These are phyloP conservation scores for Ophioceras dolichostomum DNA, from an alignment of 2,329 filamentous ascomycete species.

Conservation along the genomic window DNA sequence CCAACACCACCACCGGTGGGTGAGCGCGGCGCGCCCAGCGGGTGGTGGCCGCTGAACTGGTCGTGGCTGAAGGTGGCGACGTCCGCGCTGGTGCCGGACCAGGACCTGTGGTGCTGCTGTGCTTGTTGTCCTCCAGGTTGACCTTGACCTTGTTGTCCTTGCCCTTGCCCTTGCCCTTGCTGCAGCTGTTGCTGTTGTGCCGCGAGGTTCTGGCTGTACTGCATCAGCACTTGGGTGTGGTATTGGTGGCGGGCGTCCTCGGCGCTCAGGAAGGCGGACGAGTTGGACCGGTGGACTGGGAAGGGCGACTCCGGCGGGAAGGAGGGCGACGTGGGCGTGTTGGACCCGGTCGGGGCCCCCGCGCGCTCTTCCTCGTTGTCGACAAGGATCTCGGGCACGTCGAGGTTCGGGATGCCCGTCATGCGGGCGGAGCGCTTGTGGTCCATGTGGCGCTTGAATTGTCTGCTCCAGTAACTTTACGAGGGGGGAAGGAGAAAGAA, in stretches of 20 bases:
- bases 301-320: slow-evolving; percentile 15
- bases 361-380: slow-evolving; percentile 56
- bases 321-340: slow-evolving; percentile 4
- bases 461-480: slow-evolving; percentile 74
- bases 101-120: slow-evolving; percentile 24
- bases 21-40: slow-evolving; percentile 38
- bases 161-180: too few species aligned
- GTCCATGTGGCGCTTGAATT: slow-evolving; percentile 66
- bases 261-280: slow-evolving; percentile 21
- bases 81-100: slow-evolving; percentile 29
- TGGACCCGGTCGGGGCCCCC: slow-evolving; percentile 7
- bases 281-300: slow-evolving; percentile 12
- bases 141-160: too few species aligned
- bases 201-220: slow-evolving; percentile 6
- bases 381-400: slow-evolving; percentile 81
- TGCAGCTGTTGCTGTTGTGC: too few species aligned
- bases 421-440: slow-evolving; percentile 64
- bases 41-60: slow-evolving; percentile 31
- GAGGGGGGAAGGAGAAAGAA: too few species aligned
- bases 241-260: slow-evolving; percentile 15
- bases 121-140: too few species aligned
- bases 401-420: slow-evolving; percentile 65
- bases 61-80: slow-evolving; percentile 21
- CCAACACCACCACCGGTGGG: neutral
- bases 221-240: slow-evolving; percentile 4